These are phyloP conservation scores for Vitis amurensis DNA, from an alignment of 164 flowering plant species.

Conservation along the genomic window DNA sequence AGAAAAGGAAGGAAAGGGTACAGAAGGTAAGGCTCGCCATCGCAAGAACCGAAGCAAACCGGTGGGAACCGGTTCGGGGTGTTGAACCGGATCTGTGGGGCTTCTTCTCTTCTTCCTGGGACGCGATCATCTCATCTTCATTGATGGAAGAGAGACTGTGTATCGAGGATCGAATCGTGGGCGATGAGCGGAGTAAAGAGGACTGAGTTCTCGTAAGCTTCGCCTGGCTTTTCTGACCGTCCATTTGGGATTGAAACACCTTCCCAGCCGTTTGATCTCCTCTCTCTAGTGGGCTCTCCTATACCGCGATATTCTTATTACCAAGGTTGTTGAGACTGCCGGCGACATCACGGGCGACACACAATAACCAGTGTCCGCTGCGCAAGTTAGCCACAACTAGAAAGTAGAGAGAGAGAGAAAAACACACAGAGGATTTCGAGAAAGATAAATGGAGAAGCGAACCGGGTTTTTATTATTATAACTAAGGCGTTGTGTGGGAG, in stretches of 20 bases:
- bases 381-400: conserved; percentile 17
- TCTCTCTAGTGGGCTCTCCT: conserved; percentile 17
- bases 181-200: conserved; percentile 79
- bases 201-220: conserved; percentile 77
- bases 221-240: conserved; percentile 50
- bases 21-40: conserved; percentile 29
- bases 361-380: conserved; percentile 23
- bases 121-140: conserved; percentile 34
- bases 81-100: conserved; percentile 28
- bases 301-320: conserved; percentile 40
- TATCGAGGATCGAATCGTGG: conserved; percentile 76
- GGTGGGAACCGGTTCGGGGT: too few species aligned
- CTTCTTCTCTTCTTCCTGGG: conserved; percentile 30
- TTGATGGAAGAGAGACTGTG: conserved; percentile 58
- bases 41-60: conserved; percentile 13
- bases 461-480: not conserved
- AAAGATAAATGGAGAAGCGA: conserved; percentile 1
- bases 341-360: conserved; percentile 38
- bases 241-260: conserved; percentile 34
- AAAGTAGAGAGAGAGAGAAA: not conserved
- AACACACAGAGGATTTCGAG: not conserved
- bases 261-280: conserved; percentile 6
- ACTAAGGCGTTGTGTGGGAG: too few species aligned
- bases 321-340: conserved; percentile 14
- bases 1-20: conserved; percentile 25